These are phyloP conservation scores for Aspergillus calidoustus DNA, from an alignment of 2,329 filamentous ascomycete genomes.

Conservation along the genomic window DNA sequence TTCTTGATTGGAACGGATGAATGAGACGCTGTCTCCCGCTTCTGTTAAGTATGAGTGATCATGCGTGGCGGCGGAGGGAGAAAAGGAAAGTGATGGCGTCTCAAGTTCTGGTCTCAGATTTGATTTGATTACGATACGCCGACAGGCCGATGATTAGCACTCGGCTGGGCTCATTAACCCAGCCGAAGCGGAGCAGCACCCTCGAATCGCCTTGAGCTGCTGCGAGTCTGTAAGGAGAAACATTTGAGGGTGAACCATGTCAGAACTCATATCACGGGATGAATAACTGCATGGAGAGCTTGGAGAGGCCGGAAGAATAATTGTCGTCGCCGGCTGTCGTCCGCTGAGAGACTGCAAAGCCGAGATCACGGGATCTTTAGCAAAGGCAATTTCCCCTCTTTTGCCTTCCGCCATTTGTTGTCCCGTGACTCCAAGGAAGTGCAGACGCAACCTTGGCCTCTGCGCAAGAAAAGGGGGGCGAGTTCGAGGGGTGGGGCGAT, in stretches of 20 bases:
- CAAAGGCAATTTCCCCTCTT: neutral
- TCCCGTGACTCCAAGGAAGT: constrained; percentile 13
- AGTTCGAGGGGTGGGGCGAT: constrained; percentile 26
- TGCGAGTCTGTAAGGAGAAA: neutral
- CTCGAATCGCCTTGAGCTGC: neutral
- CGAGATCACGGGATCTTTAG: neutral
- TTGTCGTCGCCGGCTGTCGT: neutral
- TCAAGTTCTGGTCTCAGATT: constrained; percentile 3
- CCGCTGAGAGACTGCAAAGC: neutral
- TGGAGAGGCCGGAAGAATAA: neutral
- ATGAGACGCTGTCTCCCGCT: neutral
- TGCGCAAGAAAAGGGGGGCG: constrained; percentile 16
- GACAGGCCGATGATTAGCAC: neutral
- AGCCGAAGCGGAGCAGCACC: neutral
- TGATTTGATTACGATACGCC: constrained; percentile 13
- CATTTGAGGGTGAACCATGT: neutral
- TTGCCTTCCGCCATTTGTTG: neutral
- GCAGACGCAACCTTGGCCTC: constrained; percentile 2
- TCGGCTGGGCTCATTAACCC: neutral
- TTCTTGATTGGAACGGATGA: neutral
- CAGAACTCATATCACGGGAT: neutral
- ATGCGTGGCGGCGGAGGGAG: neutral
- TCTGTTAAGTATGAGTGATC: neutral
- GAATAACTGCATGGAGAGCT: neutral
- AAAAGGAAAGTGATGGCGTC: neutral